phyloP scores from a whole-genome alignment of 805 yeast genomes.

The Clavispora santaluciae region DNA sequence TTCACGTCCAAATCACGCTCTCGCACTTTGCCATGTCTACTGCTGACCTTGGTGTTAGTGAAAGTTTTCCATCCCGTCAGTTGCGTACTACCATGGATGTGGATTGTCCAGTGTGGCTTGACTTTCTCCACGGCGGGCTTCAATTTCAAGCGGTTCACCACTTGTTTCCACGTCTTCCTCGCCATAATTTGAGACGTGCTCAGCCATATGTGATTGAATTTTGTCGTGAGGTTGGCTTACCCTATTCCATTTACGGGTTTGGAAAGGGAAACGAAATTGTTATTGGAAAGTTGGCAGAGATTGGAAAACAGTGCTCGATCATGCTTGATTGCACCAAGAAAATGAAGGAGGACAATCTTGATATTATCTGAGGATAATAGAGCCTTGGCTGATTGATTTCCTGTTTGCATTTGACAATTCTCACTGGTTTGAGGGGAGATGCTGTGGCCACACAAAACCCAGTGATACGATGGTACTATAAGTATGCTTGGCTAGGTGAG shows the following conservation, averaged over 20 bases:
- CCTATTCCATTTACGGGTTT: slow-evolving; percentile 82
- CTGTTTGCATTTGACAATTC: too few species aligned
- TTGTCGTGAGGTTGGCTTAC: slow-evolving; percentile 70
- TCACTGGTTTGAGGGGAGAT: too few species aligned
- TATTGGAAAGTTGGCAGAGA: slow-evolving; percentile 61
- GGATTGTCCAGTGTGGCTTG: slow-evolving; percentile 90
- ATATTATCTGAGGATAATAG: background rate
- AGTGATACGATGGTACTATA: too few species aligned
- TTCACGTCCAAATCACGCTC: slow-evolving; percentile 88
- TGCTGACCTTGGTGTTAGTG: slow-evolving; percentile 75
- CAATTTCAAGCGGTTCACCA: slow-evolving; percentile 92
- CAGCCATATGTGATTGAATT: slow-evolving; percentile 71
- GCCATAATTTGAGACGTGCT: slow-evolving; percentile 76
- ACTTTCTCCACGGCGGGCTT: slow-evolving; percentile 85
- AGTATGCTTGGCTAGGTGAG: too few species aligned
- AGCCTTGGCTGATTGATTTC: background rate
- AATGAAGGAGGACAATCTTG: slow-evolving; percentile 49
- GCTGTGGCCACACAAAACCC: too few species aligned
- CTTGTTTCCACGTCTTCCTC: slow-evolving; percentile 81
- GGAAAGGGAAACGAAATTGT: slow-evolving; percentile 71
- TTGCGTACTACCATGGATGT: slow-evolving; percentile 92
- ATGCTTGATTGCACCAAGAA: slow-evolving; percentile 67
- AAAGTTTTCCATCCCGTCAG: slow-evolving; percentile 75
- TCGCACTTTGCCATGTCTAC: slow-evolving; percentile 95
- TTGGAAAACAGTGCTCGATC: slow-evolving; percentile 74